Evolutionary conservation across 164 flowering plant genomes (phyloP).

Genomic region (Buxus sempervirens): DNA sequence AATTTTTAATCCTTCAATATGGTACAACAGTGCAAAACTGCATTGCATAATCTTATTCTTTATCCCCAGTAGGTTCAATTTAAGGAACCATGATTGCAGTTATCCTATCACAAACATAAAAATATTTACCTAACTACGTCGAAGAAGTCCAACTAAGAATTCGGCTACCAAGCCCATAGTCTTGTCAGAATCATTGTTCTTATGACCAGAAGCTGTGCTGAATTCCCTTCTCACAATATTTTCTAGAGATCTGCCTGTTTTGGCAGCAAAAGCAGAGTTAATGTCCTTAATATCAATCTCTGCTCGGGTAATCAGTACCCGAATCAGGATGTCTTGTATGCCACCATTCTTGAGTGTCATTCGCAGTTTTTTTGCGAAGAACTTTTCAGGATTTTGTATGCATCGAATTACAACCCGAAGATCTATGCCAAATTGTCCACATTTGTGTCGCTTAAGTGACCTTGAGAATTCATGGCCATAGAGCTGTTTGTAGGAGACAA

Average conservation of each 20-base stretch:
- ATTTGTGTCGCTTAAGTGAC: constrained; percentile 30
- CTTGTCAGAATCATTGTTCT: constrained; percentile 9
- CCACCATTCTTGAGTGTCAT: constrained; percentile 19
- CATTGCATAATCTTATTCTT: too few species aligned
- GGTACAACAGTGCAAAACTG: too few species aligned
- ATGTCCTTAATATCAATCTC: constrained; percentile 20
- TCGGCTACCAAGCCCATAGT: constrained; percentile 17
- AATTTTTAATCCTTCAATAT: too few species aligned
- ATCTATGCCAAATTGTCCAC: constrained; percentile 36
- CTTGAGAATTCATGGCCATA: constrained; percentile 43
- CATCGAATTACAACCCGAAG: constrained; percentile 22
- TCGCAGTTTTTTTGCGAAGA: constrained; percentile 33
- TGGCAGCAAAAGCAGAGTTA: constrained; percentile 23
- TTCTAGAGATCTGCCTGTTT: constrained; percentile 28
- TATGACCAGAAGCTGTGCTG: constrained; percentile 2
- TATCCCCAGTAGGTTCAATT: too few species aligned
- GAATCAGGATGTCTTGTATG: constrained; percentile 18
- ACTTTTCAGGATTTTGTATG: constrained; percentile 31
- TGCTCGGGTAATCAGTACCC: constrained; percentile 20
- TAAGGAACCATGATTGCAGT: too few species aligned
- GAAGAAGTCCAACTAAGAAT: constrained; percentile 26
- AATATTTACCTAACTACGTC: constrained; percentile 6
- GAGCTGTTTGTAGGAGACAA: constrained; percentile 33
- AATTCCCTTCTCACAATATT: constrained; percentile 31
- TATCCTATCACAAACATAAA: too few species aligned